phyloP scores from a whole-genome alignment of 768 basidiomycete genomes.

The Kwoniella sp. region DNA sequence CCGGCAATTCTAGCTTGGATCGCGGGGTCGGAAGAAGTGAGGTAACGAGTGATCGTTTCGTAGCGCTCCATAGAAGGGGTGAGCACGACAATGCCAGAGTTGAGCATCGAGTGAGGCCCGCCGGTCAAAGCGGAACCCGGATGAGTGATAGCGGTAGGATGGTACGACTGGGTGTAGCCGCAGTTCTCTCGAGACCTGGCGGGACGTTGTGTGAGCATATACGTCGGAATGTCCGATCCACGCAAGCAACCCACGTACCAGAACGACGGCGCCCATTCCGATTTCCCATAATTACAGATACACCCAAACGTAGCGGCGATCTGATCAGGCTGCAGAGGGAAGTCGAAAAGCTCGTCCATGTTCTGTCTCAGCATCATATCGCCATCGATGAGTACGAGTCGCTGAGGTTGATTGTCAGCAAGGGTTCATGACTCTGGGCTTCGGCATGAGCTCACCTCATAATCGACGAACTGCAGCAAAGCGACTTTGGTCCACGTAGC shows the following conservation, averaged over 20 bases:
- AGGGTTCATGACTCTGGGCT: neutral
- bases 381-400: conserved; percentile 38
- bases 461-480: conserved; percentile 53
- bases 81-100: conserved; percentile 81
- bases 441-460: conserved; percentile 29
- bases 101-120: conserved; percentile 74
- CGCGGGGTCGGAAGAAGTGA: conserved; percentile 58
- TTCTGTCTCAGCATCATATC: conserved; percentile 40
- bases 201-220: too few species aligned
- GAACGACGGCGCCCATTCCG: conserved; percentile 79
- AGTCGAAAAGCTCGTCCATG: conserved; percentile 37
- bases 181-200: conserved; percentile 91
- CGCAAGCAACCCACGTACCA: conserved; percentile 61
- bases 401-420: neutral
- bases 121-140: conserved; percentile 58
- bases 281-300: conserved; percentile 82
- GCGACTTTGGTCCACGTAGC: conserved; percentile 67
- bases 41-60: conserved; percentile 61
- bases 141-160: conserved; percentile 59
- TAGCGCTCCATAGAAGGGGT: conserved; percentile 67
- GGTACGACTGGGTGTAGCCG: conserved; percentile 62
- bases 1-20: conserved; percentile 58
- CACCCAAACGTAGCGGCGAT: conserved; percentile 88
- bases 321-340: conserved; percentile 59
- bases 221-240: too few species aligned